Percentiles rank a stretch among this genome's conserved stretches.
phyloP scores from a whole-genome alignment of 2,329 filamentous ascomycete genomes.

The Fusarium nanum region DNA sequence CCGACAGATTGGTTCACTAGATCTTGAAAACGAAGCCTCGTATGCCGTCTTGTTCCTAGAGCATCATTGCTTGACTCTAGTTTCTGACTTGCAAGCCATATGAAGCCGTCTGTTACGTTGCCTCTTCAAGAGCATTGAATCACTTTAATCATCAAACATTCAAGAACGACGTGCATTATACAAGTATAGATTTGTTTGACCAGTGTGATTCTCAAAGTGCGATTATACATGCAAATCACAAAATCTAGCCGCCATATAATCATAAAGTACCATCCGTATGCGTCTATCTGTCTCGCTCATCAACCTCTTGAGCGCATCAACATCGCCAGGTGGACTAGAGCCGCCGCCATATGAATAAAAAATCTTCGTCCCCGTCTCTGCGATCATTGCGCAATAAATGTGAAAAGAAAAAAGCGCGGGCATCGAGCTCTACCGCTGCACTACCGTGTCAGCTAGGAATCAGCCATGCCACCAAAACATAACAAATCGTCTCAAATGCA shows the following conservation, averaged over 20 bases:
- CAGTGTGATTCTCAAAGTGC: slow-evolving; percentile 2
- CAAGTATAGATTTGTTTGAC: neutral
- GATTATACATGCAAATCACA: slow-evolving; percentile 13
- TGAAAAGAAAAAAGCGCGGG: slow-evolving; percentile 7
- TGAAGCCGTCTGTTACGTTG: neutral
- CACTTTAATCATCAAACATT: neutral
- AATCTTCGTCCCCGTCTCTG: slow-evolving; percentile 1
- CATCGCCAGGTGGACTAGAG: slow-evolving; percentile 2
- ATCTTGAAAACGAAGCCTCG: neutral
- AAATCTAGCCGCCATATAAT: slow-evolving; percentile 23
- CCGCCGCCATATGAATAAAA: slow-evolving; percentile 6
- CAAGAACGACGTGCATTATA: neutral
- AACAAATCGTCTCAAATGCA: slow-evolving; percentile 35
- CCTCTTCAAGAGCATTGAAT: neutral
- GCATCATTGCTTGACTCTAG: neutral
- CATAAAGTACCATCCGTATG: slow-evolving; percentile 36
- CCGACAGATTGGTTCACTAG: slow-evolving; percentile 27
- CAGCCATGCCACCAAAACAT: slow-evolving; percentile 5
- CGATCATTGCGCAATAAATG: slow-evolving; percentile 8
- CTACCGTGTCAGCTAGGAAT: neutral
- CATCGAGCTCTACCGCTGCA: neutral
- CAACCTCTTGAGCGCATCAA: slow-evolving; percentile 7
- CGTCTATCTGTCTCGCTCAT: slow-evolving; percentile 31
- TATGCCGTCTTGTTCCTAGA: neutral
- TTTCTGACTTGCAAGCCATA: neutral